phyloP scores from a whole-genome alignment of 179 eudicot species.

The Gypsophila paniculata region DNA sequence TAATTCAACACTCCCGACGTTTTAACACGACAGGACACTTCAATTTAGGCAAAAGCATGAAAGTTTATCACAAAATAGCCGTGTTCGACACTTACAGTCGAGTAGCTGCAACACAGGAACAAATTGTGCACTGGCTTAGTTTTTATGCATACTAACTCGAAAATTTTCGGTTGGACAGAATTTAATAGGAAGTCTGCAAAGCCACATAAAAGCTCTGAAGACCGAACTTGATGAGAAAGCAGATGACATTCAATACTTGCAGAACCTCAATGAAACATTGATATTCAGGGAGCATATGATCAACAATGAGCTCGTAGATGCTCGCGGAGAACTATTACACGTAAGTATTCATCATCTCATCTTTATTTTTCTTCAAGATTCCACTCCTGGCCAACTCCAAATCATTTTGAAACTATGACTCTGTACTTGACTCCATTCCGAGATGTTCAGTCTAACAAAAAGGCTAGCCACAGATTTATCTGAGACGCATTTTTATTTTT shows the following conservation, averaged over 20 bases:
- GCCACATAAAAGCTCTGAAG: constrained; percentile 23
- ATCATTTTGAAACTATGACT: not conserved
- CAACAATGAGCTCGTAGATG: constrained; percentile 41
- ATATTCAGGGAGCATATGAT: constrained; percentile 40
- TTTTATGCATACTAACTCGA: not conserved
- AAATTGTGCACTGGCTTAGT: not conserved
- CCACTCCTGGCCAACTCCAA: not conserved
- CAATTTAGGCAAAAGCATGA: no score
- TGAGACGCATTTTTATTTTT: not conserved
- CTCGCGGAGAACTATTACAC: constrained; percentile 34
- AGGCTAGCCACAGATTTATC: not conserved
- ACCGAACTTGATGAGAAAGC: constrained; percentile 36
- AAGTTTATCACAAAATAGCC: not conserved
- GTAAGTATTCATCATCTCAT: constrained; percentile 23
- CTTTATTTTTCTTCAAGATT: not conserved
- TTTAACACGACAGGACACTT: no score
- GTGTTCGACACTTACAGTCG: not conserved
- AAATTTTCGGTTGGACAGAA: constrained; percentile 11
- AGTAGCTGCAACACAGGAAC: not conserved
- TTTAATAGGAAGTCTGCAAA: constrained; percentile 2
- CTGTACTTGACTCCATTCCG: not conserved
- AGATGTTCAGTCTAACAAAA: not conserved
- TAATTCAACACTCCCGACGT: not conserved
- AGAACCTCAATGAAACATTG: constrained; percentile 38
- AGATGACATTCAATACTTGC: constrained; percentile 41